phyloP scores from a whole-genome alignment of 768 basidiomycete genomes.

The Boletus reticuloceps region DNA sequence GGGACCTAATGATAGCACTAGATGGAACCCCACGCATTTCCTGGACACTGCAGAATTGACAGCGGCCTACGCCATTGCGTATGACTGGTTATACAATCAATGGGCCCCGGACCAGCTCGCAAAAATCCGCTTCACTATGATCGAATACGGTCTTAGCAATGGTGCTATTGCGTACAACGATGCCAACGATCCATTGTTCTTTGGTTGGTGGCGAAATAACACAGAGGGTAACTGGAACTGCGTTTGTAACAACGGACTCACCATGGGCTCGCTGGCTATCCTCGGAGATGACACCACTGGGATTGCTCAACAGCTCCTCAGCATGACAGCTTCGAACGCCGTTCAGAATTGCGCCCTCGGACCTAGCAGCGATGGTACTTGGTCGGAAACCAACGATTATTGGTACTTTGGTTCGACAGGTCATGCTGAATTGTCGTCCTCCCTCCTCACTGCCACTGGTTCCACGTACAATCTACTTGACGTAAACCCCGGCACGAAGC shows the following conservation, averaged over 20 bases:
- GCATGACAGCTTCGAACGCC: conserved; percentile 70
- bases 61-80: conserved; percentile 87
- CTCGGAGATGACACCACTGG: conserved; percentile 79
- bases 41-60: conserved; percentile 90
- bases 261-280: conserved; percentile 87
- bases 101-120: conserved; percentile 74
- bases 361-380: conserved; percentile 73
- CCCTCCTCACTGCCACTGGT: conserved; percentile 84
- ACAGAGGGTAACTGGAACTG: conserved; percentile 97
- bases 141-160: conserved; percentile 70
- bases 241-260: conserved; percentile 89
- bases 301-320: conserved; percentile 62
- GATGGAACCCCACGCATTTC: conserved; percentile 91
- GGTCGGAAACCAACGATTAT: conserved; percentile 92
- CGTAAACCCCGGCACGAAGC: conserved; percentile 65
- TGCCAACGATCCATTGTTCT: conserved; percentile 30
- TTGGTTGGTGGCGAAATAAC: conserved; percentile 78
- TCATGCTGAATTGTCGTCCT: conserved; percentile 83
- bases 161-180: conserved; percentile 56
- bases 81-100: conserved; percentile 92
- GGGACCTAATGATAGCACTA: conserved; percentile 57
- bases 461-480: conserved; percentile 71
- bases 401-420: conserved; percentile 95
- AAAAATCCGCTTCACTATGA: conserved; percentile 67
- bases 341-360: conserved; percentile 69